These are phyloP conservation scores for Sporothrix mexicana DNA, from an alignment of 2,329 filamentous ascomycete genomes.

Conservation along the genomic window DNA sequence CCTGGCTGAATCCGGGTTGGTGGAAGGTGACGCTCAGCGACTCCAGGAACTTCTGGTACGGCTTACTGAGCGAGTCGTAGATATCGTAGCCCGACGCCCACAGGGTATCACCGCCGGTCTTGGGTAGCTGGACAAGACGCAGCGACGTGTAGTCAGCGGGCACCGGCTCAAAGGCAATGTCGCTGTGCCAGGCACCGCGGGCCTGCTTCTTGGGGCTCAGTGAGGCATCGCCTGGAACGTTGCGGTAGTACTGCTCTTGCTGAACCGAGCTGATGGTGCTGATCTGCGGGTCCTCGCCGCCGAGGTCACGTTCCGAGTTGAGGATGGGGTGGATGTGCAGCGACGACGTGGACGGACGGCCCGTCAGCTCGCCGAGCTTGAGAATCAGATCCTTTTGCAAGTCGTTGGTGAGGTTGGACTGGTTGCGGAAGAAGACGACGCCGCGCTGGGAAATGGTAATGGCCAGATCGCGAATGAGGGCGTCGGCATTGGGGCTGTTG, in stretches of 20 bases:
- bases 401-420: conserved; percentile 62
- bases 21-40: conserved; percentile 60
- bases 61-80: conserved; percentile 56
- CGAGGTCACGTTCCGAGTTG: conserved; percentile 60
- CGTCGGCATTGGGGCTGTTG: conserved; percentile 65
- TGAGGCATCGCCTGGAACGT: conserved; percentile 33
- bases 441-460: conserved; percentile 69
- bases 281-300: conserved; percentile 59
- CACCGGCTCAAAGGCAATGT: conserved; percentile 55
- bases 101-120: conserved; percentile 47
- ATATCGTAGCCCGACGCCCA: conserved; percentile 55
- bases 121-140: conserved; percentile 46
- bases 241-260: conserved; percentile 49
- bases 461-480: conserved; percentile 68
- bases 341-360: conserved; percentile 61
- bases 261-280: conserved; percentile 64
- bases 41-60: conserved; percentile 63
- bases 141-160: conserved; percentile 61
- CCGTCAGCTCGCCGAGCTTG: conserved; percentile 63
- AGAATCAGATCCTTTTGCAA: conserved; percentile 66
- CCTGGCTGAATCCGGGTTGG: conserved; percentile 56
- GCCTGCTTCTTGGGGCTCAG: conserved; percentile 40
- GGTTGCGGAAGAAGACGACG: conserved; percentile 68
- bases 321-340: conserved; percentile 67
- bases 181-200: conserved; percentile 56